Evolutionary conservation across 352 stramenopile genomes (phyloP).

Genomic region (Phytopythium delawarense): DNA sequence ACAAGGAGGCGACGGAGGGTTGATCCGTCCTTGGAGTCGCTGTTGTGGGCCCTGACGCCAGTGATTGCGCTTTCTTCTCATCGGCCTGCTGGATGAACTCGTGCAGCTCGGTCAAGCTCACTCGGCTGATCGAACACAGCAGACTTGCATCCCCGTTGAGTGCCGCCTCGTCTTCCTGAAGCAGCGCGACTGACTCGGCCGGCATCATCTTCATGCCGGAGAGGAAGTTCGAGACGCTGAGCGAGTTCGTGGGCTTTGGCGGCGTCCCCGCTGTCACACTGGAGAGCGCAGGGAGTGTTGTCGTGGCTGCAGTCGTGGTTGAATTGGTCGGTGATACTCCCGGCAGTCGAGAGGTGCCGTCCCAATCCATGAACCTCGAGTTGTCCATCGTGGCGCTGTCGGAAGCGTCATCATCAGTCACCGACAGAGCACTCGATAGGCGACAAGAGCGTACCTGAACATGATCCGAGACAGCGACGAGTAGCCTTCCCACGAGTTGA

Average conservation of each 20-base stretch:
- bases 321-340: background rate
- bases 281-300: background rate
- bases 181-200: constrained; percentile 37
- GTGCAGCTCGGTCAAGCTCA: constrained; percentile 44
- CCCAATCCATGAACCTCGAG: constrained; percentile 4
- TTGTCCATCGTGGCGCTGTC: constrained; percentile 4
- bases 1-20: constrained; percentile 16
- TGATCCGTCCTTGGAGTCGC: background rate
- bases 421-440: background rate
- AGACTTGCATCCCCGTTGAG: constrained; percentile 52
- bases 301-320: background rate
- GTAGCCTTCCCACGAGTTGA: constrained; percentile 66
- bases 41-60: background rate
- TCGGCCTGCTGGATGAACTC: constrained; percentile 8
- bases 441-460: constrained; percentile 37
- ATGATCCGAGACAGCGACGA: constrained; percentile 70
- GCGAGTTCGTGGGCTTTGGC: constrained; percentile 7
- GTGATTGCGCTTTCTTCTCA: background rate
- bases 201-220: constrained; percentile 48
- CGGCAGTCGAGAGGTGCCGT: background rate
- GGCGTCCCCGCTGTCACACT: background rate
- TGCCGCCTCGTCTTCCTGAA: constrained; percentile 59
- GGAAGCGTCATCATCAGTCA: background rate
- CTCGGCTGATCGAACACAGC: constrained; percentile 43
- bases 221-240: constrained; percentile 53